Evolutionary conservation across 106 monocot genomes (phyloP), one percentile per base, ranked within the genome.

Genomic region (Hemerocallis citrina): DNA sequence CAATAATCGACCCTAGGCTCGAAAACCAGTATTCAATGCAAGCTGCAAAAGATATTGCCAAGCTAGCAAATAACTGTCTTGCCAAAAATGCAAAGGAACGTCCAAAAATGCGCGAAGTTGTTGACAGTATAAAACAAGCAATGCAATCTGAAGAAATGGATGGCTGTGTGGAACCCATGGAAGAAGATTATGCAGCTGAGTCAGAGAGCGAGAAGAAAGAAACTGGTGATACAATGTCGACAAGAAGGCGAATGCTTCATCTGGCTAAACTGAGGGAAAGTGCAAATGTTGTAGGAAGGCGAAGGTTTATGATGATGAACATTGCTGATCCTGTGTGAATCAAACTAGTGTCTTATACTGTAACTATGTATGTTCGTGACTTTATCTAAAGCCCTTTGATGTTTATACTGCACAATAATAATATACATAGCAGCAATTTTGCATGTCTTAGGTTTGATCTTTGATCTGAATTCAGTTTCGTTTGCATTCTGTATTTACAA

Each of bases 1-100:
- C 13, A 41, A 74, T 80, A 33, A 80, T 84, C 17, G 88, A 89
- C 37, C 83, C 77, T 1, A 65, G 74, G 50, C 68, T 89, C 7
- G 65, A 62, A n/a, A 55, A 62, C 24, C 39, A 61, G 15, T 89
- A 80, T 46, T 62, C 83, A 11, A 17, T 68, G 12, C 31, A 20
- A 8, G 84, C 74, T 5, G 80, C 88, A 9, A 61, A 44, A 12
- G 44, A 45, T 28, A 65, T 77, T 22, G 88, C 80, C 7, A 68
- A 45, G 51, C 66, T 89, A 50, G 88, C 88, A 15, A 62, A 80
- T 14, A 52, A 46, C 41, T 88, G 88, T 59, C 83, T 88, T 23
- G 55, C 71, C 3, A 83, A 88, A 52, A 48, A 55, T 29, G 68
- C 73, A 7, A 76, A 54, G 30, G 77, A 83, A 15, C 79, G 88